Conservation (phyloP, 208 protist genomes). For the Balamuthia mandrillaris region DNA sequence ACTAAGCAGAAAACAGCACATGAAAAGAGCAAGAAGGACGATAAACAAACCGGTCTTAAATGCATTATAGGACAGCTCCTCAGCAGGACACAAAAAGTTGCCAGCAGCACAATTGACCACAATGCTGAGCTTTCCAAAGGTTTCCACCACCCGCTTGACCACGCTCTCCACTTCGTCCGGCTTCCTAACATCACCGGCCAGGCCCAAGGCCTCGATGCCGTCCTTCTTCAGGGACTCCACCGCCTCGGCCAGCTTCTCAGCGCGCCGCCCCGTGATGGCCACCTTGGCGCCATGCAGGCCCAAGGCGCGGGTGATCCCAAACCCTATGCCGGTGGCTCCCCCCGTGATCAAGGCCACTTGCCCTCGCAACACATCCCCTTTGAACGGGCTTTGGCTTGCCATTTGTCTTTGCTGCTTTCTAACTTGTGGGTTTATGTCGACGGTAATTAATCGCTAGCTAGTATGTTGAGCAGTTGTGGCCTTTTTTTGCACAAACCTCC, state of each 20-base stretch:
- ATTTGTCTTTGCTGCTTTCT: no score
- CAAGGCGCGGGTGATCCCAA: slow-evolving; percentile 36
- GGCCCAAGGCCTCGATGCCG: neutral
- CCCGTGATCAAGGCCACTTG: slow-evolving; percentile 59
- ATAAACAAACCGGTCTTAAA: slow-evolving; percentile 49
- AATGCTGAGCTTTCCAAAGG: slow-evolving; percentile 47
- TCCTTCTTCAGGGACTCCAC: no score
- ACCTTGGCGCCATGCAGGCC: slow-evolving; percentile 26
- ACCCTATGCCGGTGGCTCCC: slow-evolving; percentile 55
- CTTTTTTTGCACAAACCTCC: no score
- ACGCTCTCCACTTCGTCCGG: neutral
- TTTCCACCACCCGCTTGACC: neutral
- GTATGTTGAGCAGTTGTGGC: no score
- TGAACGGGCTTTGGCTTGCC: no score
- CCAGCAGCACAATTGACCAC: slow-evolving; percentile 59
- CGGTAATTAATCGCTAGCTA: no score
- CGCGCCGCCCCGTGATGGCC: neutral
- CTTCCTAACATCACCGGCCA: neutral
- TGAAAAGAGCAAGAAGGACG: neutral
- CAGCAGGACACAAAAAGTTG: slow-evolving; percentile 53
- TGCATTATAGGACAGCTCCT: slow-evolving; percentile 44
- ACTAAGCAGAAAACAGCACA: no score
- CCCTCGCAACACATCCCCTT: slow-evolving; percentile 24
- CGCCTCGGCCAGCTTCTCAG: neutral
- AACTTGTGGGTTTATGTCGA: no score